These are phyloP conservation scores for Pythium folliculosum DNA, from an alignment of 352 stramenopile genomes.

Conservation along the genomic window DNA sequence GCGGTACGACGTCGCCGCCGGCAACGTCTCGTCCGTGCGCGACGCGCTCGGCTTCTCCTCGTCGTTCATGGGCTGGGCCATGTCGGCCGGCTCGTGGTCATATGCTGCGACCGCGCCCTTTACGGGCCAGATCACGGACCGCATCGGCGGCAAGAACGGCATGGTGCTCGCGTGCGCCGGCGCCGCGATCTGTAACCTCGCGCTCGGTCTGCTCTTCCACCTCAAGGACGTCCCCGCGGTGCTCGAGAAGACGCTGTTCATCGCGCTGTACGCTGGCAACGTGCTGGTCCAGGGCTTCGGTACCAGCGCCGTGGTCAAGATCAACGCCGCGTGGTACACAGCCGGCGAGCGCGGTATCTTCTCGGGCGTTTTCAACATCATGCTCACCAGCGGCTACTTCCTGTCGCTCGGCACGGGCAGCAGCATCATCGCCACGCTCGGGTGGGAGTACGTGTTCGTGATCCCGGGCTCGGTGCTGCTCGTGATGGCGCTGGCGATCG, in stretches of 20 bases:
- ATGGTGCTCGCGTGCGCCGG: slow-evolving; percentile 73
- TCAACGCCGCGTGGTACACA: slow-evolving; percentile 75
- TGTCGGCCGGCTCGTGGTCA: slow-evolving; percentile 70
- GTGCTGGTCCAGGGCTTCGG: slow-evolving; percentile 75
- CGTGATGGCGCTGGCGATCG: slow-evolving; percentile 56
- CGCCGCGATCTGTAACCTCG: slow-evolving; percentile 62
- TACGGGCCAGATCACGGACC: slow-evolving; percentile 71
- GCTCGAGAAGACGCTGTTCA: slow-evolving; percentile 46
- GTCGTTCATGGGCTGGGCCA: slow-evolving; percentile 74
- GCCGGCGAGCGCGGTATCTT: slow-evolving; percentile 69
- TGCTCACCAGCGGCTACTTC: slow-evolving; percentile 78
- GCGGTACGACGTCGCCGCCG: slow-evolving; percentile 69
- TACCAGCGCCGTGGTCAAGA: slow-evolving; percentile 86
- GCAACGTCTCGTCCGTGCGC: slow-evolving; percentile 63
- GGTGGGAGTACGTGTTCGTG: slow-evolving; percentile 74
- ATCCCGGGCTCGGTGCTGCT: slow-evolving; percentile 55
- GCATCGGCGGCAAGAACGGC: slow-evolving; percentile 65
- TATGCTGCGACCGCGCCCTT: slow-evolving; percentile 73
- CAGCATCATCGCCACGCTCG: slow-evolving; percentile 61
- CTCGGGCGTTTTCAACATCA: slow-evolving; percentile 76
- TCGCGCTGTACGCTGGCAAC: slow-evolving; percentile 66
- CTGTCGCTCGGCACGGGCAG: slow-evolving; percentile 63
- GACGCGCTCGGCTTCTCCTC: slow-evolving; percentile 59
- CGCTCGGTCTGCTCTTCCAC: slow-evolving; percentile 57
- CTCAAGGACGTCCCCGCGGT: slow-evolving; percentile 32